A percentile compares a stretch with the other conserved stretches of the same genome.
These are phyloP conservation scores for Gyrodon lividus DNA, from an alignment of 768 basidiomycete species.

Conservation along the genomic window DNA sequence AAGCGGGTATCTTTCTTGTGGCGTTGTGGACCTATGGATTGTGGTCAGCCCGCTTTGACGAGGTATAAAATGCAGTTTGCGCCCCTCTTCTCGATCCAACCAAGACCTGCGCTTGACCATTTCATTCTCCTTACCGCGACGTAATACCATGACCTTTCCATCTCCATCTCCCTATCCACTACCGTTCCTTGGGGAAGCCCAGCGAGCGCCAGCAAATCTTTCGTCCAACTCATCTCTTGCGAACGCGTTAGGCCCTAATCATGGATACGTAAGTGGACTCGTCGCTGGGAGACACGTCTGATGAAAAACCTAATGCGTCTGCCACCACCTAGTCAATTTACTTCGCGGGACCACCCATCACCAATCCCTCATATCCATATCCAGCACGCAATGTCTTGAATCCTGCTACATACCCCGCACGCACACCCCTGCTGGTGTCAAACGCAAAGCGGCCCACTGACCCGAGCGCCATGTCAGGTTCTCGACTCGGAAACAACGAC, in stretches of 20 bases:
- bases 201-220: constrained; percentile 6
- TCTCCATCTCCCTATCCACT: constrained; percentile 16
- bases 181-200: constrained; percentile 19
- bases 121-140: neutral
- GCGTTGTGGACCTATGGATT: constrained; percentile 3
- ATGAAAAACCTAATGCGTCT: constrained; percentile 5
- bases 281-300: neutral
- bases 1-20: neutral
- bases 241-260: constrained; percentile 20
- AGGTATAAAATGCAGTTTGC: constrained; percentile 16
- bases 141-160: constrained; percentile 18
- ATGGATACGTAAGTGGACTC: constrained; percentile 8
- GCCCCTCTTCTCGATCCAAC: neutral
- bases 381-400: constrained; percentile 31
- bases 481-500: neutral
- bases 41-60: constrained; percentile 15
- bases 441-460: constrained; percentile 5
- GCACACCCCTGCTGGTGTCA: constrained; percentile 6
- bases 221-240: constrained; percentile 26
- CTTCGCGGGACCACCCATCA: constrained; percentile 13
- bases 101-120: neutral
- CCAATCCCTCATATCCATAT: constrained; percentile 26
- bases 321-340: constrained; percentile 17
- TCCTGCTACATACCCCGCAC: constrained; percentile 15
- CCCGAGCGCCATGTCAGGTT: neutral